Evolutionary conservation across 768 basidiomycete species (phyloP).

Genomic region (Neoboletus brunneissimus): DNA sequence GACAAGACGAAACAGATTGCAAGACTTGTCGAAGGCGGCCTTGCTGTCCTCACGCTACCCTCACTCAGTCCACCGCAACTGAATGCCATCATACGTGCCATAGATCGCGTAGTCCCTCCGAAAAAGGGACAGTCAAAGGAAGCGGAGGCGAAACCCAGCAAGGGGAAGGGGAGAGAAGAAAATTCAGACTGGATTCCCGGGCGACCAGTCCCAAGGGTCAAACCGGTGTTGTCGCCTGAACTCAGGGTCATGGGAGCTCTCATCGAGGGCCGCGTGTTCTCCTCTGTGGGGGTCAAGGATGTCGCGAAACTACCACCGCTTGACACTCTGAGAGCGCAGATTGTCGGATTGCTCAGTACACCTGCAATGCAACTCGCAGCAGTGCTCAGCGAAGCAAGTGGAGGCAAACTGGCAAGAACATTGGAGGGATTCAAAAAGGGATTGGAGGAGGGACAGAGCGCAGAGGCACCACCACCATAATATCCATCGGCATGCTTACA

Average conservation of each 20-base stretch:
- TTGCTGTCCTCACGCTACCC: constrained; percentile 65
- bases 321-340: constrained; percentile 73
- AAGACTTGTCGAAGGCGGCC: constrained; percentile 52
- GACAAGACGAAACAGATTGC: constrained; percentile 52
- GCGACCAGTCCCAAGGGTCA: constrained; percentile 58
- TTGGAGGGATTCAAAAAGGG: constrained; percentile 71
- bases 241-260: constrained; percentile 75
- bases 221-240: constrained; percentile 57
- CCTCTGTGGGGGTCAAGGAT: constrained; percentile 53
- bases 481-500: constrained; percentile 7
- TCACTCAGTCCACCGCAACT: constrained; percentile 72
- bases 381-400: constrained; percentile 64
- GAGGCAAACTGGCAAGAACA: constrained; percentile 66
- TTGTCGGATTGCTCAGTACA: constrained; percentile 78
- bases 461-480: constrained; percentile 22
- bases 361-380: constrained; percentile 73
- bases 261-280: constrained; percentile 71
- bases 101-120: constrained; percentile 64
- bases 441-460: constrained; percentile 48
- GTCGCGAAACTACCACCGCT: constrained; percentile 76
- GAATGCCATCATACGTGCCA: constrained; percentile 58
- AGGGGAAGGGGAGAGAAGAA: constrained; percentile 51
- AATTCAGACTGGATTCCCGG: constrained; percentile 66
- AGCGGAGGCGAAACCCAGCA: constrained; percentile 43
- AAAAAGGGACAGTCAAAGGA: constrained; percentile 52